Percentiles rank a stretch among this genome's conserved stretches.
Conservation (phyloP, 2,329 filamentous ascomycete species). For the Beauveria bassiana region DNA sequence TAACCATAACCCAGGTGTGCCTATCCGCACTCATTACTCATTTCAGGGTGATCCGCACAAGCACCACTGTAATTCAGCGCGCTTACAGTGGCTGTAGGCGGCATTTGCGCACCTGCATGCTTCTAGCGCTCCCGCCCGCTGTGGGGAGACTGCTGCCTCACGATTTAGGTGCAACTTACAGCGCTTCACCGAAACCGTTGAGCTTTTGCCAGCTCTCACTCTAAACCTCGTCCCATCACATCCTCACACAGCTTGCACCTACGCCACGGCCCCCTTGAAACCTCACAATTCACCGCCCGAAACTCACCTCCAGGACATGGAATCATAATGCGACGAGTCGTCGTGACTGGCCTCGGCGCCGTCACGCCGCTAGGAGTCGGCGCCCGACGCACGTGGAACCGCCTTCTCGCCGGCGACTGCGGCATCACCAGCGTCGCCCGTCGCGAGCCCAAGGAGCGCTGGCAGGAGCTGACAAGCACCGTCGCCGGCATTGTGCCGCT, state of each 20-base stretch:
- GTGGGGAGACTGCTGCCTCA: neutral
- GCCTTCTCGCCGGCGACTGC: conserved; percentile 70
- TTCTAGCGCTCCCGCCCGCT: neutral
- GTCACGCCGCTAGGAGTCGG: conserved; percentile 80
- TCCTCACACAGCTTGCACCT: neutral
- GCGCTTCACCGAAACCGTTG: neutral
- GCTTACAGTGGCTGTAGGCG: neutral
- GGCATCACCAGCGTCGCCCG: conserved; percentile 69
- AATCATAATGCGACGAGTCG: conserved; percentile 59
- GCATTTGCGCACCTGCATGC: neutral
- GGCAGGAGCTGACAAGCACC: conserved; percentile 70
- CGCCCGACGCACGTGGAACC: conserved; percentile 68
- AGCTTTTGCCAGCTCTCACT: neutral
- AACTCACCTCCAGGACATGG: conserved; percentile 27
- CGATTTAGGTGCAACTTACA: too few species aligned
- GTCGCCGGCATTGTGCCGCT: conserved; percentile 75
- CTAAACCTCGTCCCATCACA: neutral
- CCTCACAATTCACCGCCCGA: neutral
- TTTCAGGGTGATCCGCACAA: too few species aligned
- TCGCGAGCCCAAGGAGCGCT: conserved; percentile 48
- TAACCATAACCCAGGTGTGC: too few species aligned
- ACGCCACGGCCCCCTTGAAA: neutral
- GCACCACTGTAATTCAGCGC: neutral
- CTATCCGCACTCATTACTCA: too few species aligned
- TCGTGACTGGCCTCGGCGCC: conserved; percentile 76